phyloP scores from a whole-genome alignment of 1,139 yeast genomes.

The Wickerhamomyces sp. region DNA sequence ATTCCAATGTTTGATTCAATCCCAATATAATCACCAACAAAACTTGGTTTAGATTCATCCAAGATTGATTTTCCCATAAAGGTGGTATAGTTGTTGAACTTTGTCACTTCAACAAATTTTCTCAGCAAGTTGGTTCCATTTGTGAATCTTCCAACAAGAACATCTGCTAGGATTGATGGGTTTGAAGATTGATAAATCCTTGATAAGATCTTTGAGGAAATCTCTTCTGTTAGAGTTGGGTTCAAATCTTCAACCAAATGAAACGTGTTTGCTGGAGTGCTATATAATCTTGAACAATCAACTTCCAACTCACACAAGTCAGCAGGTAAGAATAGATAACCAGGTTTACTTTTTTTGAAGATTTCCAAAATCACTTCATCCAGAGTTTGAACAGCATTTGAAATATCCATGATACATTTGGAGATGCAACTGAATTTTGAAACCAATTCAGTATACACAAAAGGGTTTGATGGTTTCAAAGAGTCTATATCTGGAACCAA shows the following conservation, averaged over 20 bases:
- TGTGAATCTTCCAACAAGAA: constrained; percentile 51
- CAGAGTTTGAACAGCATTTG: constrained; percentile 46
- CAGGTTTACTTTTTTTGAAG: constrained; percentile 62
- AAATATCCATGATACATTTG: constrained; percentile 48
- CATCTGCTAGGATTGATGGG: constrained; percentile 62
- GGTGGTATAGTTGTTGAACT: constrained; percentile 43
- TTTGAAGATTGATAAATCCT: constrained; percentile 44
- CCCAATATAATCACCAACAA: constrained; percentile 65
- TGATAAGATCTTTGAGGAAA: constrained; percentile 43
- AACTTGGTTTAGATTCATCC: constrained; percentile 54
- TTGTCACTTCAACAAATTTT: constrained; percentile 40
- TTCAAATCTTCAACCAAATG: constrained; percentile 20
- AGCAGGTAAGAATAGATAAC: constrained; percentile 70
- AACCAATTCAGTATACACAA: constrained; percentile 53
- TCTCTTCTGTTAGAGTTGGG: constrained; percentile 30
- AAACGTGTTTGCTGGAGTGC: constrained; percentile 9
- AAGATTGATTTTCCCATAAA: constrained; percentile 55
- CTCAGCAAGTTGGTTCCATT: constrained; percentile 33
- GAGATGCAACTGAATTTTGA: constrained; percentile 51
- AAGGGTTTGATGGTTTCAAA: constrained; percentile 43
- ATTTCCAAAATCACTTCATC: constrained; percentile 61
- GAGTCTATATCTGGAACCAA: constrained; percentile 47
- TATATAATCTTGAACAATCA: constrained; percentile 31
- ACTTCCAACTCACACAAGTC: constrained; percentile 56
- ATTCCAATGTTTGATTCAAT: constrained; percentile 40